phyloP scores from a whole-genome alignment of 257 asterid genomes.

The Capsicum pubescens region DNA sequence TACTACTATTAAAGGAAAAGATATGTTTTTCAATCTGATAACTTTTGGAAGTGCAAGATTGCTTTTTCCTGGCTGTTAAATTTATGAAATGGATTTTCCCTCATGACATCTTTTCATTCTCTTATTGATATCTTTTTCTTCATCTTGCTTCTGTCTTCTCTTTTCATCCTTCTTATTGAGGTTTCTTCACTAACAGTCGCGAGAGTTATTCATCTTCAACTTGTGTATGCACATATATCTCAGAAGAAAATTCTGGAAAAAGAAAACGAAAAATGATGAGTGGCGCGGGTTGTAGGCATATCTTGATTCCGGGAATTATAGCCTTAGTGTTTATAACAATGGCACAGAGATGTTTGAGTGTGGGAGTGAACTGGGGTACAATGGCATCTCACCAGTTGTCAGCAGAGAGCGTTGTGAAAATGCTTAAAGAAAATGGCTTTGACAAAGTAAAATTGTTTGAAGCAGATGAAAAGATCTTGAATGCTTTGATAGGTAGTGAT shows the following conservation, averaged over 20 bases:
- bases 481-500: conserved; percentile 64
- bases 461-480: conserved; percentile 66
- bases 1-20: background rate
- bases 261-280: background rate
- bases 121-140: background rate
- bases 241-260: background rate
- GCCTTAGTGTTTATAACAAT: conserved; percentile 3
- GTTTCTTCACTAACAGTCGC: background rate
- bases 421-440: conserved; percentile 78
- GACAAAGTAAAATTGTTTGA: conserved; percentile 85
- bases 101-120: conserved; percentile 46
- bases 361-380: conserved; percentile 98
- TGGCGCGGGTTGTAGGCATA: background rate
- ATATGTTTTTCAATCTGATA: background rate
- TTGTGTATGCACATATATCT: background rate
- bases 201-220: background rate
- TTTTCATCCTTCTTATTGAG: conserved; percentile 17
- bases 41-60: background rate
- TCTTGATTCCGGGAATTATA: conserved; percentile 24
- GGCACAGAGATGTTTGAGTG: conserved; percentile 36
- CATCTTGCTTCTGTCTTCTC: background rate
- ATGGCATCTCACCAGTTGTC: conserved; percentile 70
- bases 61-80: background rate
- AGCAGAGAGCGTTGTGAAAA: conserved; percentile 63
- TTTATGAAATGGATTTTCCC: conserved; percentile 27